A percentile compares a stretch with the other conserved stretches of the same genome.
These are phyloP conservation scores for Nicotiana benthamiana DNA, from an alignment of 257 asterid genomes.

Conservation along the genomic window DNA sequence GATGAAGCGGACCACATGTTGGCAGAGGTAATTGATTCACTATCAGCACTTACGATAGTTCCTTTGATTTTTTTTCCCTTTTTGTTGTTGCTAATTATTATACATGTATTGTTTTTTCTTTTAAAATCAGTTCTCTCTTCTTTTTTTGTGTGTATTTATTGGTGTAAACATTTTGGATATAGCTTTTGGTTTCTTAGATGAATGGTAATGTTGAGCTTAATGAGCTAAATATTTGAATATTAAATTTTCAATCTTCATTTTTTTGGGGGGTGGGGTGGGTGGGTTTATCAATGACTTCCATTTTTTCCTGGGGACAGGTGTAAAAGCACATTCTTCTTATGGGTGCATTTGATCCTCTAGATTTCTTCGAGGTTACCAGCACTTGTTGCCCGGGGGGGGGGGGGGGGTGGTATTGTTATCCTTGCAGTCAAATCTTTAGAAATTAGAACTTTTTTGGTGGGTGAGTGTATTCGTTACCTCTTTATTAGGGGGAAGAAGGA, in stretches of 20 bases:
- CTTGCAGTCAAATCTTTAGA: too few species aligned
- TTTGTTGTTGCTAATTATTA: not conserved
- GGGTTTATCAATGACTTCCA: too few species aligned
- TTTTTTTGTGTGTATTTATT: not conserved
- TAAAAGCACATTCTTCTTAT: not conserved
- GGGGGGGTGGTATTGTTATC: too few species aligned
- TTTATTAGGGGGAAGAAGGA: not conserved
- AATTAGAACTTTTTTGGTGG: too few species aligned
- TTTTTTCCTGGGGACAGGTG: too few species aligned
- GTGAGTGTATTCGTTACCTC: too few species aligned
- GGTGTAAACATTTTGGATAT: not conserved
- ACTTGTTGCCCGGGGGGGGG: not conserved
- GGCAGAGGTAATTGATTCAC: slow-evolving; percentile 48
- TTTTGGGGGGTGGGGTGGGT: too few species aligned
- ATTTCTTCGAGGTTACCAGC: not conserved
- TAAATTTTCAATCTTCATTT: not conserved
- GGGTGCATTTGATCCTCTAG: not conserved
- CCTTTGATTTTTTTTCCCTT: not conserved
- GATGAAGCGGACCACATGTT: slow-evolving; percentile 99
- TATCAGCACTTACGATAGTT: not conserved
- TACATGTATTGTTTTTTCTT: not conserved
- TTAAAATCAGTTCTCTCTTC: not conserved
- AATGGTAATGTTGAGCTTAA: not conserved
- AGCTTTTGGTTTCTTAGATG: not conserved
- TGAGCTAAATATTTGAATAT: not conserved